A percentile compares a stretch with the other conserved stretches of the same genome.
These are phyloP conservation scores for Xylariaceae sp. DNA, from an alignment of 2,329 filamentous ascomycete genomes.

Conservation along the genomic window DNA sequence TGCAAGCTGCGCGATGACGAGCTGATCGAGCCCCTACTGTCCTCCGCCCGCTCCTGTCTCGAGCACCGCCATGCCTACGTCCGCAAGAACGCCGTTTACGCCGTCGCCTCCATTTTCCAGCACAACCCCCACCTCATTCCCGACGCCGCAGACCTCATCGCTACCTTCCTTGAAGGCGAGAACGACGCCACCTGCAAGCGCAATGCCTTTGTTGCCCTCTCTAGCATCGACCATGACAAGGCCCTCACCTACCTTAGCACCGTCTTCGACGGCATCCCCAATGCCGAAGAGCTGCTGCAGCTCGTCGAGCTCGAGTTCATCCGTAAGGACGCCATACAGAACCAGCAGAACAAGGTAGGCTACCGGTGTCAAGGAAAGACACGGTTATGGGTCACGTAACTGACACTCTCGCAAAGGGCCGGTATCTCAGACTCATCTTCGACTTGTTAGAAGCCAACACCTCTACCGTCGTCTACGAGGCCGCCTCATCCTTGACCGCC, in stretches of 20 bases:
- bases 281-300: constrained; percentile 90
- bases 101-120: constrained; percentile 85
- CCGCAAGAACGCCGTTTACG: constrained; percentile 96
- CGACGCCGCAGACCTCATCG: constrained; percentile 89
- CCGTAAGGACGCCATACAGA: constrained; percentile 92
- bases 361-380: background rate
- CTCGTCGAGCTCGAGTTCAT: constrained; percentile 96
- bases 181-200: constrained; percentile 95
- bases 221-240: constrained; percentile 89
- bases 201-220: constrained; percentile 91
- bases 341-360: constrained; percentile 85
- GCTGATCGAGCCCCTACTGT: constrained; percentile 91
- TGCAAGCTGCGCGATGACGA: constrained; percentile 95
- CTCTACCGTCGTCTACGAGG: constrained; percentile 96
- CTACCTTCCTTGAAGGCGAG: constrained; percentile 84
- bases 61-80: constrained; percentile 97
- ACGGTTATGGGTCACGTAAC: background rate
- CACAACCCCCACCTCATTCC: constrained; percentile 91
- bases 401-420: constrained; percentile 55
- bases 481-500: constrained; percentile 88
- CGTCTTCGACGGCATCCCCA: constrained; percentile 90
- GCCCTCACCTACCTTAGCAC: constrained; percentile 83
- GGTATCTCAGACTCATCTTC: constrained; percentile 92
- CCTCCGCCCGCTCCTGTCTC: constrained; percentile 85
- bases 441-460: constrained; percentile 90